phyloP scores from a whole-genome alignment of 768 basidiomycete genomes.

The Chiua virens region DNA sequence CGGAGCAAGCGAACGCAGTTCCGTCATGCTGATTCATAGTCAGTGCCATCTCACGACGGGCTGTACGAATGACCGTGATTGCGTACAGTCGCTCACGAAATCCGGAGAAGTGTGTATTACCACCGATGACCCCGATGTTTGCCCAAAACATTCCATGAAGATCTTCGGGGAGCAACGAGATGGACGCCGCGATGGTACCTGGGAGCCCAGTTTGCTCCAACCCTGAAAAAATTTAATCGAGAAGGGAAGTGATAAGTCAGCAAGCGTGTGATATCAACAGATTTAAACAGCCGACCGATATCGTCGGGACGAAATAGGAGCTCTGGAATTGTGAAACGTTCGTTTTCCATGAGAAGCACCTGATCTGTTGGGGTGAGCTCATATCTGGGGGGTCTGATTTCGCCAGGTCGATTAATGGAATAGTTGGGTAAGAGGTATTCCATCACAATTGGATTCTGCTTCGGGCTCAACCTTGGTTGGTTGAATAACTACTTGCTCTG shows the following conservation, averaged over 20 bases:
- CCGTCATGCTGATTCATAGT: slow-evolving; percentile 52
- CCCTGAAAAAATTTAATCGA: slow-evolving; percentile 41
- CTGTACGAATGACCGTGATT: slow-evolving; percentile 9
- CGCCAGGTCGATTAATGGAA: slow-evolving; percentile 61
- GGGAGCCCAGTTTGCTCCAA: slow-evolving; percentile 81
- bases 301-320: slow-evolving; percentile 87
- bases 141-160: slow-evolving; percentile 94
- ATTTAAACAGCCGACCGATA: slow-evolving; percentile 59
- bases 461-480: slow-evolving; percentile 48
- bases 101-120: slow-evolving; percentile 72
- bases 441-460: slow-evolving; percentile 68
- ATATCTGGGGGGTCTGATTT: slow-evolving; percentile 54
- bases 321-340: slow-evolving; percentile 92
- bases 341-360: slow-evolving; percentile 85
- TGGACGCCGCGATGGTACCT: slow-evolving; percentile 71
- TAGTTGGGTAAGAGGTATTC: slow-evolving; percentile 93
- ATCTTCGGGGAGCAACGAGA: slow-evolving; percentile 74
- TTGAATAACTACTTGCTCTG: slow-evolving; percentile 16
- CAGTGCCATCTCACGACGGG: slow-evolving; percentile 14
- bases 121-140: slow-evolving; percentile 89
- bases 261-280: slow-evolving; percentile 6
- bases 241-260: slow-evolving; percentile 4
- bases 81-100: slow-evolving; percentile 77
- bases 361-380: slow-evolving; percentile 56
- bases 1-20: slow-evolving; percentile 82